A percentile compares a stretch with the other conserved stretches of the same genome.
phyloP scores from a whole-genome alignment of 2,329 filamentous ascomycete species.

The Volutella citrinella region DNA sequence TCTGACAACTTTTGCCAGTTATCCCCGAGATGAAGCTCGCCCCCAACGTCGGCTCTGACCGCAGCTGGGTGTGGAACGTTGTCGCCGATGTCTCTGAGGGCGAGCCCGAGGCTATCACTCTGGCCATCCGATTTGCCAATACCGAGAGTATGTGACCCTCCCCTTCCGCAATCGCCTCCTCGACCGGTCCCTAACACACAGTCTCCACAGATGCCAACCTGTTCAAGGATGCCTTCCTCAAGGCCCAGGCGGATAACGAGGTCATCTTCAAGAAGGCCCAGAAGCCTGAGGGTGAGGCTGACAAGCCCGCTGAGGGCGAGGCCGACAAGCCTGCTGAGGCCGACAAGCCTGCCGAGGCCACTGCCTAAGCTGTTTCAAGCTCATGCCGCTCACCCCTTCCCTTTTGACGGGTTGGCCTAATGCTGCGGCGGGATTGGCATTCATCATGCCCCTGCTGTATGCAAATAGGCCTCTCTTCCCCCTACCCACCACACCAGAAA shows the following conservation, averaged over 20 bases:
- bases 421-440: conserved; percentile 6
- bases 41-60: conserved; percentile 95
- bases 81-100: conserved; percentile 97
- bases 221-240: conserved; percentile 97
- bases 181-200: conserved; percentile 22
- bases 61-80: conserved; percentile 99
- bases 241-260: conserved; percentile 96
- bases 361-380: conserved; percentile 18
- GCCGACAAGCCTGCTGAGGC: neutral
- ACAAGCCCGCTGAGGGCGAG: conserved; percentile 25
- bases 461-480: conserved; percentile 11
- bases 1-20: conserved; percentile 57
- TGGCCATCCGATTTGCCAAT: conserved; percentile 97
- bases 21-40: conserved; percentile 98
- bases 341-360: conserved; percentile 2
- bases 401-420: conserved; percentile 13
- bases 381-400: conserved; percentile 10
- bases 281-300: conserved; percentile 14
- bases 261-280: conserved; percentile 64
- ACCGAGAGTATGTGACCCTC: conserved; percentile 74
- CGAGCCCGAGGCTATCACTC: conserved; percentile 90
- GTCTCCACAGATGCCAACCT: conserved; percentile 76
- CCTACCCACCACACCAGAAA: conserved; percentile 19
- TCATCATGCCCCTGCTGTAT: conserved; percentile 10
- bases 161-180: neutral